Base-by-base conservation (phyloP, 2,329 filamentous ascomycete species). In the Pseudodiploospora longispora region DNA sequence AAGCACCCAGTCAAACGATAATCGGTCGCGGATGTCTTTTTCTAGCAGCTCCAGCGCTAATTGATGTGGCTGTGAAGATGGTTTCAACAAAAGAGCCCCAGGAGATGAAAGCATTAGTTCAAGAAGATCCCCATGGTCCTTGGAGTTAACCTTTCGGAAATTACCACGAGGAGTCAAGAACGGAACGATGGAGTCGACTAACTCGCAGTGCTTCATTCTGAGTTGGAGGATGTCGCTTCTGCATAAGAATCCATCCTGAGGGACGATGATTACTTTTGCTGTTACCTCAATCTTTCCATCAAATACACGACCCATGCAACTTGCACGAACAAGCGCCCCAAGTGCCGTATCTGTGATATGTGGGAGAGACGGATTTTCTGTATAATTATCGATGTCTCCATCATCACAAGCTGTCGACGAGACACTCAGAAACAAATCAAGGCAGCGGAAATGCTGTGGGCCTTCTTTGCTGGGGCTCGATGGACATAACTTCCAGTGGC, bases 1-100 rank as follows among this genome's bases (percentile, higher is more conserved):
- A 27, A 42, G 41, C 7, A 42, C 27, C 41, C 41, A 42, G 8
- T 42, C n/a, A 42, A 42, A 42, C 6, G 41, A 42, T n/a, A 42
- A 12, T 10, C 41, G 35, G 10, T 19, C 27, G 12, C 37, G 5
- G 27, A 36, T 10, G 27, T 34, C 40, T 28, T 27, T 27, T 28
- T 41, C 10, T 4, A 41, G 27, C 7, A 36, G 40, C n/a, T 28
- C 19, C n/a, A 41, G 36, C 30, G 27, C 10, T 27, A 35, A 31
- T 30, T 33, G 27, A 41, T 41, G 30, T 28, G 40, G 19, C 12
- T 27, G 12, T 27, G 6, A 28, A 30, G 27, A n/a, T 30, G 10
- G 5, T 28, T 36, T 41, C 28, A 8, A 6, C 3, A 28, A n/a
- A n/a, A 30, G 9, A 1, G 19, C 40, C 27, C 40, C 40, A n/a